These are phyloP conservation scores for Oryza rufipogon DNA, from an alignment of 176 grass and related monocot species.

Conservation along the genomic window DNA sequence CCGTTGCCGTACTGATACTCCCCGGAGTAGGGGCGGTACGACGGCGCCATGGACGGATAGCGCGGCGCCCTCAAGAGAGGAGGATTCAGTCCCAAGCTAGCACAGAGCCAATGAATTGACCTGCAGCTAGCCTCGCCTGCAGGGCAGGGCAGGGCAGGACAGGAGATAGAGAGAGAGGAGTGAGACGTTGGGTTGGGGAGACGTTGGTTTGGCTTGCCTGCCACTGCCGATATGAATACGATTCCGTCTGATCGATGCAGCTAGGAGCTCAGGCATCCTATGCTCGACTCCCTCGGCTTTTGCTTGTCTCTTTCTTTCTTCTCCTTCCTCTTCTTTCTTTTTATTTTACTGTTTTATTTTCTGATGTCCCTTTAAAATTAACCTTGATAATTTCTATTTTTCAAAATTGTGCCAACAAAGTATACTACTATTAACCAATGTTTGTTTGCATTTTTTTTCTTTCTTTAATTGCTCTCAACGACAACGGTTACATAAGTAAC, in stretches of 20 bases:
- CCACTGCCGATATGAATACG: not conserved
- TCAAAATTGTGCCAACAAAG: too few relatives aligned
- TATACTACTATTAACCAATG: too few relatives aligned
- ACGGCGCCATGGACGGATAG: constrained; percentile 33
- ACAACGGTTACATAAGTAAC: too few relatives aligned
- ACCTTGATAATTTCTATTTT: too few relatives aligned
- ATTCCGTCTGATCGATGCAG: not conserved
- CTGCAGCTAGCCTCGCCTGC: not conserved
- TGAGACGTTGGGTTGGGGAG: not conserved
- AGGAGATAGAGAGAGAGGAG: too few relatives aligned
- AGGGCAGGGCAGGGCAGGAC: too few relatives aligned
- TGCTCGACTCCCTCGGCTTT: not conserved
- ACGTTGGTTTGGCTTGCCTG: not conserved
- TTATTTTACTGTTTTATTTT: too few relatives aligned
- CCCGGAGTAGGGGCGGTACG: constrained; percentile 44
- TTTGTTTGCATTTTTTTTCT: not conserved
- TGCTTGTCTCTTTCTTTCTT: too few relatives aligned
- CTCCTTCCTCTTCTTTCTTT: too few relatives aligned
- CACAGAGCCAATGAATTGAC: constrained; percentile 1
- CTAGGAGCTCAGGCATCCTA: constrained; percentile 22
- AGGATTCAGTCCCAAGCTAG: not conserved
- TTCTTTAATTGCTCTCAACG: not conserved
- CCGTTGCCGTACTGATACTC: not conserved
- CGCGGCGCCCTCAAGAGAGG: not conserved
- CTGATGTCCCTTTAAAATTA: too few relatives aligned